Conservation (phyloP, 768 basidiomycete species). For the Lactarius quietus region DNA sequence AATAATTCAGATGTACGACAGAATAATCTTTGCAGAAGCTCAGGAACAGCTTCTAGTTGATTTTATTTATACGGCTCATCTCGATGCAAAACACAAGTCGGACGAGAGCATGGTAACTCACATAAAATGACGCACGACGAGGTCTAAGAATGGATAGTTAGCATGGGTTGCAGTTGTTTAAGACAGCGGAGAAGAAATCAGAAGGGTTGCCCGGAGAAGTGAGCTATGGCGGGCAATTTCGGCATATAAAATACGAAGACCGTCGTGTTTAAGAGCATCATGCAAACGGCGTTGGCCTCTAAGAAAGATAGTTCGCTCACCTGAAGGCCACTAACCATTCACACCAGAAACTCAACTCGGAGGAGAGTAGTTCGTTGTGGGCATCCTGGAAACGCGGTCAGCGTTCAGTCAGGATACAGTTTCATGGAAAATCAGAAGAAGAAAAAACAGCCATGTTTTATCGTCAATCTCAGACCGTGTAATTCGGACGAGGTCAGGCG, state of each 20-base stretch:
- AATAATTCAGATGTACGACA: slow-evolving; percentile 28
- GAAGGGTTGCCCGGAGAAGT: slow-evolving; percentile 72
- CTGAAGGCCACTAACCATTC: not conserved
- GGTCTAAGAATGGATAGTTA: slow-evolving; percentile 1
- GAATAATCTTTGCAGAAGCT: slow-evolving; percentile 64
- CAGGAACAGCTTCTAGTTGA: slow-evolving; percentile 92
- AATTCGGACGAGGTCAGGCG: slow-evolving; percentile 58
- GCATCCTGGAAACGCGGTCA: slow-evolving; percentile 6
- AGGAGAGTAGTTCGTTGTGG: no score
- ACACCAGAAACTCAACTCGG: not conserved
- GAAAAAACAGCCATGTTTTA: slow-evolving; percentile 79
- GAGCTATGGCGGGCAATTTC: slow-evolving; percentile 95
- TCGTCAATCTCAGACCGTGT: slow-evolving; percentile 54
- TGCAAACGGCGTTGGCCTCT: slow-evolving; percentile 28
- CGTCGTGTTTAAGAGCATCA: slow-evolving; percentile 85
- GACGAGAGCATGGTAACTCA: not conserved
- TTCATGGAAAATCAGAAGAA: slow-evolving; percentile 47
- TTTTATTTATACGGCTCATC: slow-evolving; percentile 52
- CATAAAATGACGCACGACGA: not conserved
- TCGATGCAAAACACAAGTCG: slow-evolving; percentile 2
- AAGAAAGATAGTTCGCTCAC: not conserved
- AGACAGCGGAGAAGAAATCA: not conserved
- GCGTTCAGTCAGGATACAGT: not conserved
- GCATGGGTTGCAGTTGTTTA: not conserved
- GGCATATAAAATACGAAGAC: slow-evolving; percentile 82